These are phyloP conservation scores for Rhynchosporium secalis DNA, from an alignment of 2,329 filamentous ascomycete species.

Conservation along the genomic window DNA sequence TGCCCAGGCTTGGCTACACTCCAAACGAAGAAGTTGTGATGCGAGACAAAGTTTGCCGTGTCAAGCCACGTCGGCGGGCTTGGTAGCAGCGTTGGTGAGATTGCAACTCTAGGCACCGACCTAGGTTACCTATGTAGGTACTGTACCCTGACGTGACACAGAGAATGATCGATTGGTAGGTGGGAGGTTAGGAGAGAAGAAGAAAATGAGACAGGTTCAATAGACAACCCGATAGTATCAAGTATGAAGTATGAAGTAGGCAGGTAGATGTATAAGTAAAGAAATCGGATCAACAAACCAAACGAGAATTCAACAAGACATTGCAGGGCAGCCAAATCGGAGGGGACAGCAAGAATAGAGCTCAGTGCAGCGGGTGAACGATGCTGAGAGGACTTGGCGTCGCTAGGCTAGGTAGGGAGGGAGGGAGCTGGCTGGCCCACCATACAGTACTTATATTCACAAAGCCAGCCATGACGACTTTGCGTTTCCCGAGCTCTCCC, in stretches of 20 bases:
- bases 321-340: not conserved
- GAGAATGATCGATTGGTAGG: not conserved
- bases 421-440: not conserved
- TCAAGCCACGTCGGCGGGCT: slow-evolving; percentile 8
- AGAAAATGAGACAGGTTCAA: no score
- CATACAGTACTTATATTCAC: not conserved
- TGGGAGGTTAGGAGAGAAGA: not conserved
- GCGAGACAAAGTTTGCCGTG: slow-evolving; percentile 10
- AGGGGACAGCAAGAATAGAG: no score
- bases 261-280: not conserved
- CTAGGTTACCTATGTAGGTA: not conserved
- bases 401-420: not conserved
- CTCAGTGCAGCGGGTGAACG: not conserved
- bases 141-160: not conserved
- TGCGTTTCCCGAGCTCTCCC: slow-evolving; percentile 4
- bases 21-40: not conserved
- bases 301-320: not conserved
- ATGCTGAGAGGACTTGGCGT: not conserved
- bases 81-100: slow-evolving; percentile 1
- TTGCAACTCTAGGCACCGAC: not conserved
- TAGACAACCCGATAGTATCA: no score
- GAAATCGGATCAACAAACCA: not conserved
- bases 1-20: slow-evolving; percentile 13
- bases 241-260: no score
- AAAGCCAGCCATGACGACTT: slow-evolving; percentile 13